Evolutionary conservation across 805 yeast genomes (phyloP).

Genomic region (Cyberlindnera euphorbiiphila): DNA sequence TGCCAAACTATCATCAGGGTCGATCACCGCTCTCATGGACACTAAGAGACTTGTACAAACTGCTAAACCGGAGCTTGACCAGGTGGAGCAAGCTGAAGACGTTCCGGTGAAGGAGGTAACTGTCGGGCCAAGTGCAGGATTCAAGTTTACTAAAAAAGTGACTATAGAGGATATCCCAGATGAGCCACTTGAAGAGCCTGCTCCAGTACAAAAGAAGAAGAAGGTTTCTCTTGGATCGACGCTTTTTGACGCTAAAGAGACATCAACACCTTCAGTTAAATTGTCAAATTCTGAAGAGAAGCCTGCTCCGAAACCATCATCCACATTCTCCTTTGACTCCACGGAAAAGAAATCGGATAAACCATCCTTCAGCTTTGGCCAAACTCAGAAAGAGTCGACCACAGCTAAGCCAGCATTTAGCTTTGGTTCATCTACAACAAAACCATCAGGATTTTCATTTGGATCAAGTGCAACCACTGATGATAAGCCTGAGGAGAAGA

Average conservation of each 20-base stretch:
- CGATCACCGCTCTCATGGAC: constrained; percentile 18
- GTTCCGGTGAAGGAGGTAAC: constrained; percentile 6
- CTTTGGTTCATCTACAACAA: constrained; percentile 13
- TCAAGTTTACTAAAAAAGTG: constrained; percentile 23
- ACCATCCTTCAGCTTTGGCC: not conserved
- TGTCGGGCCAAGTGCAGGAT: constrained; percentile 30
- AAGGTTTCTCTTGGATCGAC: constrained; percentile 5
- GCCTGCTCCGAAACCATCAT: constrained; percentile 5
- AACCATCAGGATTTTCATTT: not conserved
- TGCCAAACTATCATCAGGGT: constrained; percentile 11
- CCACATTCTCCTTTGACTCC: constrained; percentile 9
- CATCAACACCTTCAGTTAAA: constrained; percentile 15
- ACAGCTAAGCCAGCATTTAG: constrained; percentile 9
- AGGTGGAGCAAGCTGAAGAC: too few species aligned
- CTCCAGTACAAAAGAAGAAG: not conserved
- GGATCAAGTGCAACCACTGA: constrained; percentile 1
- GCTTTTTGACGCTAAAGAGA: constrained; percentile 9
- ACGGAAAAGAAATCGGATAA: constrained; percentile 2
- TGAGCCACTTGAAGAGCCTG: not conserved
- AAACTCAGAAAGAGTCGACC: not conserved
- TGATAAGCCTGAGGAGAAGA: not conserved
- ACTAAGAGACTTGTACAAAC: constrained; percentile 20
- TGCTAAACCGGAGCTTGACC: constrained; percentile 8
- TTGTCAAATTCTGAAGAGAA: constrained; percentile 2
- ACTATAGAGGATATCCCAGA: not conserved